Evolutionary conservation across 306 rosid species (phyloP).

Genomic region (Corylus heterophylla): DNA sequence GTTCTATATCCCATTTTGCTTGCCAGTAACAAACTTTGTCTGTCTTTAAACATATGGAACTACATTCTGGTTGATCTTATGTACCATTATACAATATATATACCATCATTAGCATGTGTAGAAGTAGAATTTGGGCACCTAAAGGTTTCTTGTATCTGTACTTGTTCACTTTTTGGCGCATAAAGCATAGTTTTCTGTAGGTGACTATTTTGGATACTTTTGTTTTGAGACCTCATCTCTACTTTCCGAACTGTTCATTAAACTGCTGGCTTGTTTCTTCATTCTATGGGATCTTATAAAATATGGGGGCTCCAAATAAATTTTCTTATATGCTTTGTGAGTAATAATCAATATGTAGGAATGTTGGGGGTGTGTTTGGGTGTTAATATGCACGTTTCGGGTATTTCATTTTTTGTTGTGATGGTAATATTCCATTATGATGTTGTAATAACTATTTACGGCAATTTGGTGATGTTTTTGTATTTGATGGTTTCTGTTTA

Average conservation of each 20-base stretch:
- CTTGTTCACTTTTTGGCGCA: background rate
- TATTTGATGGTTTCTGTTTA: constrained; percentile 15
- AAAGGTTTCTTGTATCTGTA: background rate
- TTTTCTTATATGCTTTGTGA: background rate
- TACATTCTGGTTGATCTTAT: constrained; percentile 3
- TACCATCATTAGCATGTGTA: background rate
- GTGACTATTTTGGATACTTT: background rate
- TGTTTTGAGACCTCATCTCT: background rate
- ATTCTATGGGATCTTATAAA: background rate
- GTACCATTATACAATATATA: background rate
- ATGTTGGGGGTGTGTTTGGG: constrained; percentile 15
- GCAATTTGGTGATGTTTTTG: background rate
- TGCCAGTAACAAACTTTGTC: too few relatives aligned
- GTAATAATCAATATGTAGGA: constrained; percentile 4
- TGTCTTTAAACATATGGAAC: background rate
- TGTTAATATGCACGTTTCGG: constrained; percentile 17
- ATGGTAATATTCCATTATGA: constrained; percentile 12
- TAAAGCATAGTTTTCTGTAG: background rate
- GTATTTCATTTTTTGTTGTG: constrained; percentile 15
- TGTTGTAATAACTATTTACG: background rate
- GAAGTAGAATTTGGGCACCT: background rate
- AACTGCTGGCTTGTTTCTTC: background rate
- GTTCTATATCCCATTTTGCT: too few relatives aligned
- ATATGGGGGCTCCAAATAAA: background rate
- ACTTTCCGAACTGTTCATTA: background rate